A percentile compares a stretch with the other conserved stretches of the same genome.
These are phyloP conservation scores for Yamadazyma tumulicola DNA, from an alignment of 805 yeast genomes.

Conservation along the genomic window DNA sequence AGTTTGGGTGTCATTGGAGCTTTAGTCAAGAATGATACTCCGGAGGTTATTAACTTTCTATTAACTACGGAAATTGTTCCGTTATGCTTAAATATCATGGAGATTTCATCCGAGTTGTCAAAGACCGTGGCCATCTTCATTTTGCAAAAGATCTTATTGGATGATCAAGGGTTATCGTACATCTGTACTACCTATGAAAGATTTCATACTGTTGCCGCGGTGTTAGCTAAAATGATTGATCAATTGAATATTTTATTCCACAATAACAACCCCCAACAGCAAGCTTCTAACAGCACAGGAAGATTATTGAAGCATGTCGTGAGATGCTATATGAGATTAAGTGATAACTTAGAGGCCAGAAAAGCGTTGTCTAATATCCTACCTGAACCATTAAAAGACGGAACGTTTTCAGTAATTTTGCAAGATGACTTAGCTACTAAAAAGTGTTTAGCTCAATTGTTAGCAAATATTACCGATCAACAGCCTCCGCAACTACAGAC, in stretches of 20 bases:
- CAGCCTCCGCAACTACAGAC: background rate
- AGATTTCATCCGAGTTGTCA: constrained; percentile 85
- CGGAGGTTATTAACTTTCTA: constrained; percentile 88
- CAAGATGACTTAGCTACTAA: constrained; percentile 88
- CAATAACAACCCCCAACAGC: constrained; percentile 12
- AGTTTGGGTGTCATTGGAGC: constrained; percentile 97
- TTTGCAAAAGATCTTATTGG: constrained; percentile 86
- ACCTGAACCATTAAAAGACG: constrained; percentile 86
- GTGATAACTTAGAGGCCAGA: constrained; percentile 88
- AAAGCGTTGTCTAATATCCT: constrained; percentile 77
- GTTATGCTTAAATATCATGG: constrained; percentile 90
- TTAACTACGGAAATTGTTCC: constrained; percentile 97
- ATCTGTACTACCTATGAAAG: constrained; percentile 95
- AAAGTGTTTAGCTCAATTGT: constrained; percentile 78
- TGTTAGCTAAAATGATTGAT: constrained; percentile 81
- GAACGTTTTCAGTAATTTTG: constrained; percentile 73
- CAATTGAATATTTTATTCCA: constrained; percentile 47
- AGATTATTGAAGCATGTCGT: constrained; percentile 89
- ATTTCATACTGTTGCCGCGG: constrained; percentile 90
- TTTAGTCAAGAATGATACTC: constrained; percentile 89
- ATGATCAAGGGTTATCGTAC: constrained; percentile 86
- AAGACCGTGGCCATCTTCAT: constrained; percentile 97
- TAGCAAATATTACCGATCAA: constrained; percentile 52
- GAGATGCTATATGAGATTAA: constrained; percentile 84
- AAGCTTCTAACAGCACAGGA: constrained; percentile 52